Evolutionary conservation across 1,284 basidiomycete species (phyloP), one percentile per base, ranked within the genome.

Genomic region (Cryptococcus deneoformans): DNA sequence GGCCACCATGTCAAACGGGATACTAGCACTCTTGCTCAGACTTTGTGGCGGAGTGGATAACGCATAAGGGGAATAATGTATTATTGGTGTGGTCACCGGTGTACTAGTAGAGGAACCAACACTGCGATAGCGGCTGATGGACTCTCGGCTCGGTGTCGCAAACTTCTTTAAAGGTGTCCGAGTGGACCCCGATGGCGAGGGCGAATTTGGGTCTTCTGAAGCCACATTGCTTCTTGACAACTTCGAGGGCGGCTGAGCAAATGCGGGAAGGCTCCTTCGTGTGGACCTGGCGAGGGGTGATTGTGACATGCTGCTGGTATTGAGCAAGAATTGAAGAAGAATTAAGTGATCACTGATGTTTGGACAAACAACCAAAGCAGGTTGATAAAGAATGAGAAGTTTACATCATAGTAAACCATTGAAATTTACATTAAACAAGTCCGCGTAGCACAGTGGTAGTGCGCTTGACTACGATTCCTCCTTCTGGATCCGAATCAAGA

Each of bases 1-100:
- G 0, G 67, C 73, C 29, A 64, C 72, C 71, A 74, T 72, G 51
- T 76, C 69, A 52, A 76, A 76, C 4, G 73, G 73, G 12, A 71
- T 66, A 46, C 63, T 69, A 5, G 67, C 59, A 20, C 62, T 66
- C 50, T 59, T 68, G 52, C 68, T 70, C 38, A 68, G 60, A 3
- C 63, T 61, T 12, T 64, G 65, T 0, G 67, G 70, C 8, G 74
- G 74, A 3, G 74, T 73, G 1, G 64, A 61, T 2, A 65, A 62
- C 5, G 69, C 70, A 59, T 66, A 67, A 34, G 72, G 71, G 46
- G 72, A 71, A 50, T 72, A 71, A 35, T 62, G 59, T 20, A 69
- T 67, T 36, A 52, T 61, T n/a, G 66, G 68, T 29, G 67, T 70
- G 16, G 36, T 46, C 29, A 5, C 29, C 12, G 61, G 61, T 2